These are phyloP conservation scores for Pyrus hybrid DNA, from an alignment of 331 rosid species.

Conservation along the genomic window DNA sequence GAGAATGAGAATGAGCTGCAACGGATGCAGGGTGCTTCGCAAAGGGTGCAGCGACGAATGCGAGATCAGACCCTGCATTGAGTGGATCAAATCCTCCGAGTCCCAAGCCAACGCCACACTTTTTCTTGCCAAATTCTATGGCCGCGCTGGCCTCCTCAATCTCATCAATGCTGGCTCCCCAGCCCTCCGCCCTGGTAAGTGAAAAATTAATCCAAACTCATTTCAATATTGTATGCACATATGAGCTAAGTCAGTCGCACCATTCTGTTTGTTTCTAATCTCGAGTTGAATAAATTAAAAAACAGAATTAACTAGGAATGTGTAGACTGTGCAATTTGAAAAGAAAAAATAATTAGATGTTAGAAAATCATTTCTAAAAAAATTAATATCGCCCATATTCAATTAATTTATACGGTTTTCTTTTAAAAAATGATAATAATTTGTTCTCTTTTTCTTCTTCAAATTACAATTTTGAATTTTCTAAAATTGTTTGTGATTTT, in stretches of 20 bases:
- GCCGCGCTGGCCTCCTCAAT: constrained; percentile 68
- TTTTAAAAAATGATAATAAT: no score
- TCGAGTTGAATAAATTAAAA: background rate
- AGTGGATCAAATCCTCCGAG: constrained; percentile 52
- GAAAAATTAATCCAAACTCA: no score
- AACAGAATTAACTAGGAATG: background rate
- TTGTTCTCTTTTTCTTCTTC: background rate
- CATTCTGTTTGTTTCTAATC: background rate
- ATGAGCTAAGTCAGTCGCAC: no score
- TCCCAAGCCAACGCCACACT: constrained; percentile 74
- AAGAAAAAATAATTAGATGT: no score
- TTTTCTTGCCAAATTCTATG: constrained; percentile 72
- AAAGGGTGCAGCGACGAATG: constrained; percentile 58
- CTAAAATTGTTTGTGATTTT: no score
- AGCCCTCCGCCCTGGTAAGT: constrained; percentile 36
- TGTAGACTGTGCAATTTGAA: background rate
- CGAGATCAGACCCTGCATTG: constrained; percentile 50
- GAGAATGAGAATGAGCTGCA: constrained; percentile 54
- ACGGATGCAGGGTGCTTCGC: constrained; percentile 72
- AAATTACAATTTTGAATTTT: no score
- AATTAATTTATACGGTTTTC: no score
- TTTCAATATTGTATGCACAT: no score
- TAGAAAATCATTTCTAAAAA: no score
- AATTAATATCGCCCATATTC: background rate
- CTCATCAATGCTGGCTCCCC: constrained; percentile 43